Conservation (phyloP, 805 yeast species). For the Sugiyamaella boreocaroliniensis region DNA sequence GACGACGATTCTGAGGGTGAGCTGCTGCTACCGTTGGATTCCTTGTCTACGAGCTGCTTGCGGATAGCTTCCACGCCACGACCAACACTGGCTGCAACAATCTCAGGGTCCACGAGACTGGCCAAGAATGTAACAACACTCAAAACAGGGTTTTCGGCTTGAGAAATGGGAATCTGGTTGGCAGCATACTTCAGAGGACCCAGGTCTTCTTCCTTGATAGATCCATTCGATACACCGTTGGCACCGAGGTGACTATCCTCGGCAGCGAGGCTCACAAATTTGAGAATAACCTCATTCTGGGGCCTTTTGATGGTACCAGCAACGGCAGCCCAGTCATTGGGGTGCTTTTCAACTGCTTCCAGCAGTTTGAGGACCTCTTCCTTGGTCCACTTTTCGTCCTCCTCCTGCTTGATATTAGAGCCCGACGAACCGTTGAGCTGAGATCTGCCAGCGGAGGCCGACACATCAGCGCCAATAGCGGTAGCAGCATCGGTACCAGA, state of each 20-base stretch:
- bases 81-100: conserved; percentile 72
- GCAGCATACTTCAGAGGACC: conserved; percentile 80
- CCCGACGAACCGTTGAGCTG: not conserved
- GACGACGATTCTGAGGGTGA: conserved; percentile 1
- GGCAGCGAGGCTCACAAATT: conserved; percentile 64
- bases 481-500: conserved; percentile 27
- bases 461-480: conserved; percentile 12
- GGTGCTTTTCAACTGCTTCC: conserved; percentile 53
- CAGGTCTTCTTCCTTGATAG: conserved; percentile 34
- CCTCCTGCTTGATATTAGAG: not conserved
- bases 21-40: not conserved
- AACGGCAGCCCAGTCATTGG: conserved; percentile 75
- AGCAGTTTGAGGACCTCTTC: conserved; percentile 56
- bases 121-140: conserved; percentile 87
- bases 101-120: conserved; percentile 76
- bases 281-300: conserved; percentile 48
- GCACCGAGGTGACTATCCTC: conserved; percentile 57
- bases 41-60: conserved; percentile 4
- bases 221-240: conserved; percentile 10
- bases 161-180: conserved; percentile 67
- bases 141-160: conserved; percentile 87
- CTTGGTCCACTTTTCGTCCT: conserved; percentile 47
- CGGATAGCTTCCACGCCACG: conserved; percentile 40
- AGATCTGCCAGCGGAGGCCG: conserved; percentile 1
- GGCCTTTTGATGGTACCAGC: conserved; percentile 35